Base-by-base conservation (phyloP, 163 green algal genomes). In the Volvox carteri region DNA sequence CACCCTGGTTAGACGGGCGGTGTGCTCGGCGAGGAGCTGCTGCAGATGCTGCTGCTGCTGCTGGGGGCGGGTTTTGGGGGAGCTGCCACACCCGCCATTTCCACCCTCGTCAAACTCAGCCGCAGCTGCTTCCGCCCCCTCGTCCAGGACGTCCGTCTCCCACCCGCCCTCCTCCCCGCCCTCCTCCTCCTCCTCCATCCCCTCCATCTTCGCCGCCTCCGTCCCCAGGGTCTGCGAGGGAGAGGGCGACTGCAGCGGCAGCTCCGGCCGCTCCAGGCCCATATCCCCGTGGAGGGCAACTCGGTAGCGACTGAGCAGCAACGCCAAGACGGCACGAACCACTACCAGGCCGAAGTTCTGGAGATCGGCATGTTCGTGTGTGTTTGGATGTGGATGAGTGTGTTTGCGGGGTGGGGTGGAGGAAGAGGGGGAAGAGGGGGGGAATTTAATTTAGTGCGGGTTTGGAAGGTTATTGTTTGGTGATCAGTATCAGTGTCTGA, bases 341-440 rank as follows among this genome's bases (percentile, higher is more conserved):
- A 89, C 72, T 6, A 56, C 44, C 39, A 52, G 48, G 42, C 52
- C 84, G 72, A 89, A 89, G 54, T 89, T 89, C 84, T 89, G 78
- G 30, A 28, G 14, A 12, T 46, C 18, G 50, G 18, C 41, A n/a
- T n/a, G n/a, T n/a, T n/a, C n/a, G n/a, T n/a, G n/a, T n/a, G n/a
- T n/a, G n/a, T n/a, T n/a, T n/a, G n/a, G n/a, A n/a, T n/a, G n/a
- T n/a, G n/a, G n/a, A n/a, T 54, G 5, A 7, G 35, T 2, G 21
- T 41, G 28, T 50, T 6, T 23, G 30, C 35, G 41, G 50, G 76
- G 2, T 25, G 35, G 52, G 52, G 58, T 52, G 52, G 6, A 9
- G 19, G 33, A 46, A 3, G 30, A 18, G 9, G 65, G 30, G 19
- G 62, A 21, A 44, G 16, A 44, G 19, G 56, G 56, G 14, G 56